Base-by-base conservation (phyloP, 2,329 filamentous ascomycete genomes). In the Cryoendolithus antarcticus region DNA sequence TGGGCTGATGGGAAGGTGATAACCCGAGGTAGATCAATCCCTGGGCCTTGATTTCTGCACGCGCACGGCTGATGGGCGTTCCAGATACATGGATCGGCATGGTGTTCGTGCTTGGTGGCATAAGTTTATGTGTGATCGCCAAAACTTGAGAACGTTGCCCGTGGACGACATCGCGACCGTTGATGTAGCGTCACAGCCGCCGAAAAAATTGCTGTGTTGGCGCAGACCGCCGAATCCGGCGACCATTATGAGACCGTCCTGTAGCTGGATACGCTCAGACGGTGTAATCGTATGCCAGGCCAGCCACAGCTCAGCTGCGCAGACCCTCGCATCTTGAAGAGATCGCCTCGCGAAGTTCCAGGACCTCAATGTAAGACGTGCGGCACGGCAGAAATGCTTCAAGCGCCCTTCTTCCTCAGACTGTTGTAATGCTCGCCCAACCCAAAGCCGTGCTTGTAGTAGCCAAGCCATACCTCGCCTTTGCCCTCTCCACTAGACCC, bases 381-480 rank as follows among this genome's bases (percentile, higher is more conserved):
- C n/a, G n/a, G n/a, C n/a, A n/a, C n/a, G n/a, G n/a, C n/a, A n/a
- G n/a, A n/a, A n/a, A n/a, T 19, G 15, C 15, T 19, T 19, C 15
- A 19, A 19, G 15, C 15, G 15, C 15, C 15, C 5, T 19, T 19
- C 39, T 51, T 67, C 32, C 66, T 55, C 57, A 98, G 62, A 38
- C 88, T 93, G 59, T 98, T 98, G 63, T 98, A 98, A 64, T 98
- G 91, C 66, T 96, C 91, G 9, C 91, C 91, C 36, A 98, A 66
- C 1, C 89, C 89, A 60, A 93, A 96, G 35, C 84, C 85, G 65
- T 95, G 86, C 52, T 83, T 74, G 62, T 96, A 96, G 62, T 96
- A 98, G 29, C 86, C 89, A 61, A 98, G 61, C 89, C 91, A 96
- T 37, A 93, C 71, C 48, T 74, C 75, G 3, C 15, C 15, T 50